Percentiles rank a stretch among this genome's conserved stretches.
Evolutionary conservation across 169 alveolate species (phyloP).

Genomic region (Plasmodium vivax): DNA sequence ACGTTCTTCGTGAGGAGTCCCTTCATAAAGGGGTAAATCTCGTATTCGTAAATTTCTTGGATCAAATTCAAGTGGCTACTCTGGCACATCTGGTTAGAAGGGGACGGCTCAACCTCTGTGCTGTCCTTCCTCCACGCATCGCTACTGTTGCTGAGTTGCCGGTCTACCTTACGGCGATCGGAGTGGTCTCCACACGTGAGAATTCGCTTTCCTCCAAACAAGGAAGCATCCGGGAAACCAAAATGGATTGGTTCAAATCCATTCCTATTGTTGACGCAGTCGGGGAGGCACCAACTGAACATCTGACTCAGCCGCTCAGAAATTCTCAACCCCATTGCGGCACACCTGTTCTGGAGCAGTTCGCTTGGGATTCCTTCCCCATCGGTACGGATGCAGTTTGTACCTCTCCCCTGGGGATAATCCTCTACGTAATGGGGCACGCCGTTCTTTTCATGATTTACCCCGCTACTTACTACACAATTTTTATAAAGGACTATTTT

Average conservation of each 20-base stretch:
- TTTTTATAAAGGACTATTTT: not conserved
- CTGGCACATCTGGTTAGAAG: not conserved
- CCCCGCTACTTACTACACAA: not conserved
- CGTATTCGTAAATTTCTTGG: conserved; percentile 12
- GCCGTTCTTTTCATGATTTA: not conserved
- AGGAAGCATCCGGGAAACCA: not conserved
- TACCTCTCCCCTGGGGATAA: not conserved
- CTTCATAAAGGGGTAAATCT: not conserved
- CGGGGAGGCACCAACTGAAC: not conserved
- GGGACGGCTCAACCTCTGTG: not conserved
- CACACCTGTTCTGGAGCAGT: not conserved
- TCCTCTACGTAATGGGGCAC: not conserved
- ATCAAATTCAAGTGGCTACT: not conserved
- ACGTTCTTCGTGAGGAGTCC: not conserved
- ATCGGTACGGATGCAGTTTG: not conserved
- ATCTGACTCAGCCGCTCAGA: not conserved
- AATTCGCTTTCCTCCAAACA: not conserved
- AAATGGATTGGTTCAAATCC: not conserved
- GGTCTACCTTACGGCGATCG: not conserved
- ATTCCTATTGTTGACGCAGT: not conserved
- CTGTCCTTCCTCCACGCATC: not conserved
- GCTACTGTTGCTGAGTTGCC: not conserved
- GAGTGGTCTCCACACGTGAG: not conserved
- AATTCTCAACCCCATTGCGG: not conserved
- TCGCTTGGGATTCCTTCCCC: not conserved